Percentiles rank a stretch among this genome's conserved stretches.
Evolutionary conservation across 2,329 filamentous ascomycete genomes (phyloP).

Genomic region (Aspergillus costaricaensis): DNA sequence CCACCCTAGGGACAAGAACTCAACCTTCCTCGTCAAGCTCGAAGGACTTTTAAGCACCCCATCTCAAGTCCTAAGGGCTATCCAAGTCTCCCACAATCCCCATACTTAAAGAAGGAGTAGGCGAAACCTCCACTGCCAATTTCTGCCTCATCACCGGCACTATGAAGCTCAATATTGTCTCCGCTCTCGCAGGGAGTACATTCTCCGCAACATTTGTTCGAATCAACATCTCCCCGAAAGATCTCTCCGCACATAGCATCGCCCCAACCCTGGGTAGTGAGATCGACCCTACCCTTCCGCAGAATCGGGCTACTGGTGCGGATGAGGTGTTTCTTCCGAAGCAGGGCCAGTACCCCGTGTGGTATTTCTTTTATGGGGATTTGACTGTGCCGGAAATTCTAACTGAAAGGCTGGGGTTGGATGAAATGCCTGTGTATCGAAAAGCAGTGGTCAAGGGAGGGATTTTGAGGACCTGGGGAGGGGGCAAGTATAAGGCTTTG

Average conservation of each 20-base stretch:
- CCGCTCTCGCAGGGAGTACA: background rate
- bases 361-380: constrained; percentile 50
- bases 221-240: background rate
- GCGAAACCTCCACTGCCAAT: background rate
- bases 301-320: background rate
- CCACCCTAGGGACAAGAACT: background rate
- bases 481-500: background rate
- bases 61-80: background rate
- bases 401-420: background rate
- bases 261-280: background rate
- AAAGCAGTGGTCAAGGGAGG: background rate
- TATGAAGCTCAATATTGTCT: background rate
- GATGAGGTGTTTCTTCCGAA: constrained; percentile 18
- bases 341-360: constrained; percentile 40
- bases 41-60: background rate
- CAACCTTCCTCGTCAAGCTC: constrained; percentile 1
- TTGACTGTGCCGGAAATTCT: constrained; percentile 35
- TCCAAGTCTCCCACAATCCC: background rate
- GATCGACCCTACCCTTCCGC: background rate
- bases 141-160: background rate
- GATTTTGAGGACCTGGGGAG: background rate
- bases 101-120: background rate
- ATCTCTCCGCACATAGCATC: background rate
- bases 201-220: background rate
- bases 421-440: background rate